Evolutionary conservation across 2,329 filamentous ascomycete genomes (phyloP).

Genomic region (Gaeumannomyces tritici): DNA sequence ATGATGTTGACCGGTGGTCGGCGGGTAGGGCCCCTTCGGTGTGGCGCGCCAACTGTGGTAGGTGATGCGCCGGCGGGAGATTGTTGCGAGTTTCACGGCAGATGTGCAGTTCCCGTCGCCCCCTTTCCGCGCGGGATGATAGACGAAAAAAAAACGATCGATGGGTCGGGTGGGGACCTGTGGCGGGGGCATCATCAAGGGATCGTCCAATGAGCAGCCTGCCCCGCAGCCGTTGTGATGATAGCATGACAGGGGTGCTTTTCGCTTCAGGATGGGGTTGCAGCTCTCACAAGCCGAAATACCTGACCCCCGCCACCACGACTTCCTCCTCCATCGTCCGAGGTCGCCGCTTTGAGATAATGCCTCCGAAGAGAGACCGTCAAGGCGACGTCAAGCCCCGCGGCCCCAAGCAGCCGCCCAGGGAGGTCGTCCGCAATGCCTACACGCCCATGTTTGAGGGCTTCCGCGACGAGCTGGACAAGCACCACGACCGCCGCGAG

Average conservation of each 20-base stretch:
- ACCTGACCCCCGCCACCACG: no score
- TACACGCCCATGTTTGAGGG: slow-evolving; percentile 66
- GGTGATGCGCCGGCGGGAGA: not conserved
- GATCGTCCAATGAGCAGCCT: not conserved
- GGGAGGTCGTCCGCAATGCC: slow-evolving; percentile 27
- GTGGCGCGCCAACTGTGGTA: not conserved
- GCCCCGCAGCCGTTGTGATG: no score
- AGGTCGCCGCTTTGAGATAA: not conserved
- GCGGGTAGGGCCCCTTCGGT: not conserved
- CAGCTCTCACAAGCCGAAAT: not conserved
- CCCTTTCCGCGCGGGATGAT: not conserved
- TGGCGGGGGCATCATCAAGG: not conserved
- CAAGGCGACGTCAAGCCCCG: slow-evolving; percentile 2
- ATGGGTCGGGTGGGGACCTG: no score
- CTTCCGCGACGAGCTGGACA: slow-evolving; percentile 82
- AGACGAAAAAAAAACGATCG: no score
- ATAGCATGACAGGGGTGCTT: not conserved
- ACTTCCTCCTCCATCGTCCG: no score
- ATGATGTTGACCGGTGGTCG: not conserved
- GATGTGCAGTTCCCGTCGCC: not conserved
- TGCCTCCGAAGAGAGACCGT: slow-evolving; percentile 3
- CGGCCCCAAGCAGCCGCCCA: slow-evolving; percentile 12
- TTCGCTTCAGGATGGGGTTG: not conserved
- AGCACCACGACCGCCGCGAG: slow-evolving; percentile 89
- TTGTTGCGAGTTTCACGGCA: not conserved